Percentiles rank a stretch among this genome's conserved stretches.
Conservation (phyloP, 2,329 filamentous ascomycete genomes). For the Akanthomyces muscarius region DNA sequence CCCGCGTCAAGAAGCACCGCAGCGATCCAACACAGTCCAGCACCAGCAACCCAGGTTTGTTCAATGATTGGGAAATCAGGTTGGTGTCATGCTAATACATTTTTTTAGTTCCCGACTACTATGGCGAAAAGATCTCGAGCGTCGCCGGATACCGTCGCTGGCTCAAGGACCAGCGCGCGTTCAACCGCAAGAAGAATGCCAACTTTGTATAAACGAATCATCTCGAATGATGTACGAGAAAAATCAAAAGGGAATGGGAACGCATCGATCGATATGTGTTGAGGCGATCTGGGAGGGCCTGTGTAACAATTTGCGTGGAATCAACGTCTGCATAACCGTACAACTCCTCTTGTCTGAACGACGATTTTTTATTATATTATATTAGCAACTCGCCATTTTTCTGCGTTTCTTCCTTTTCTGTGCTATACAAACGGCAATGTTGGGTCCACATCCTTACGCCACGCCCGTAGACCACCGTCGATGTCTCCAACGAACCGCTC, state of each 20-base stretch:
- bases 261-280: conserved; percentile 18
- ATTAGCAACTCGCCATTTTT: conserved; percentile 8
- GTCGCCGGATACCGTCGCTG: conserved; percentile 88
- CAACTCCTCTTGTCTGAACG: conserved; percentile 28
- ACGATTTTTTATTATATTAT: conserved; percentile 17
- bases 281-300: conserved; percentile 11
- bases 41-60: conserved; percentile 73
- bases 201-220: conserved; percentile 49
- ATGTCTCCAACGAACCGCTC: conserved; percentile 64
- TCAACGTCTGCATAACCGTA: conserved; percentile 21
- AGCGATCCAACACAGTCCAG: conserved; percentile 89
- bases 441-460: conserved; percentile 64
- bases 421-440: conserved; percentile 49
- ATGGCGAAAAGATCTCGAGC: conserved; percentile 96
- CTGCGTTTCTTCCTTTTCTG: neutral
- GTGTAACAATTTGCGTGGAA: conserved; percentile 14
- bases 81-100: conserved; percentile 20
- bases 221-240: neutral
- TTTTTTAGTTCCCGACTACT: conserved; percentile 81
- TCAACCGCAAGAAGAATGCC: conserved; percentile 87
- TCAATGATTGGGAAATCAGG: neutral
- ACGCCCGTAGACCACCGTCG: conserved; percentile 65
- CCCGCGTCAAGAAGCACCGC: conserved; percentile 83
- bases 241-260: conserved; percentile 10
- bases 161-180: conserved; percentile 96